Evolutionary conservation across 2,329 filamentous ascomycete genomes (phyloP), one percentile per base, ranked within the genome.

Genomic region (Cercospora zeae-maydis): DNA sequence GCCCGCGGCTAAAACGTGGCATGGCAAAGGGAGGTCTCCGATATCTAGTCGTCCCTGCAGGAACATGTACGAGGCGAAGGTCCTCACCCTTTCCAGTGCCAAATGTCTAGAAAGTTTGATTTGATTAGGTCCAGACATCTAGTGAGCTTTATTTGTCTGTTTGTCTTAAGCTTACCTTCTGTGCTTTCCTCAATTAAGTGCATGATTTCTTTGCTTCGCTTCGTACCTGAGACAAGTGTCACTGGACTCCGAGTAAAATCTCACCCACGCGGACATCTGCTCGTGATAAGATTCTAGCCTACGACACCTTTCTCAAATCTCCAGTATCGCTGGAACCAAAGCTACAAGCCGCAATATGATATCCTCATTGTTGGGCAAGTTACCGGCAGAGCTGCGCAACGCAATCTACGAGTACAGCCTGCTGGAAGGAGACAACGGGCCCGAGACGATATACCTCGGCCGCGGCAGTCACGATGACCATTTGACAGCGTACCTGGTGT

Each of bases 381-480:
- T 59, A n/a, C 57, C 57, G 7, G 57, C 57, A 19, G 66, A 68
- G 42, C 52, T 68, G 3, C 57, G 62, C 14, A 68, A 65, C 27
- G 31, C 53, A 2, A 68, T 68, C 21, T 68, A 66, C 52, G 66
- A 68, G 31, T 58, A 61, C 53, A 55, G 53, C 10, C 52, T 68
- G 1, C 60, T 37, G 19, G 65, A 65, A 59, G 60, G 59, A 33
- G 16, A 58, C 14, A 36, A 58, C 6, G 52, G 58, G 30, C 47
- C 47, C 5, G 59, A 64, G 30, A 59, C 58, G 8, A 31, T 67
- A 16, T 61, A 65, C 11, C 42, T 67, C n/a, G 60, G 61, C 33
- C 63, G 30, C 13, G 33, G 51, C 27, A 51, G 21, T 5, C 34
- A 47, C 16, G 33, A 37, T 8, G 34, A 59, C 11, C 27, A 19